phyloP scores from a whole-genome alignment of 140 eudicot genomes.

The Cichorium intybus region DNA sequence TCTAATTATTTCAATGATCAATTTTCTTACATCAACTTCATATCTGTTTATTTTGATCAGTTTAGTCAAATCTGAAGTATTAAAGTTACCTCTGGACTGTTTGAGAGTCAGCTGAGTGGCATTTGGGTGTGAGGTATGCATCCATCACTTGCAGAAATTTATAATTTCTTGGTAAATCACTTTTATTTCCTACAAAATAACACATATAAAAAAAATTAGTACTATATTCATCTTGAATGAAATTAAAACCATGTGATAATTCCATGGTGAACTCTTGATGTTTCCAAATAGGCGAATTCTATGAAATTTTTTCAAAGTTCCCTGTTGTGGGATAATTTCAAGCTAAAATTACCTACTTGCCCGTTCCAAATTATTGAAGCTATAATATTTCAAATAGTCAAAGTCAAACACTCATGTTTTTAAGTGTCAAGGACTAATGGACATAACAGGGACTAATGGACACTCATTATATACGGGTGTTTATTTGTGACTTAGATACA shows the following conservation, averaged over 20 bases:
- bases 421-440: neutral
- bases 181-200: conserved; percentile 37
- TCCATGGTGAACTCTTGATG: neutral
- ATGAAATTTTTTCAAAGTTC: neutral
- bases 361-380: too few species aligned
- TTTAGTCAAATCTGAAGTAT: neutral
- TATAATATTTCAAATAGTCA: conserved; percentile 9
- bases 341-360: too few species aligned
- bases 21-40: too few species aligned
- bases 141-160: conserved; percentile 60
- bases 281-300: neutral
- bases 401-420: neutral
- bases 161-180: conserved; percentile 25
- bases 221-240: neutral
- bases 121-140: conserved; percentile 85
- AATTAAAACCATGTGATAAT: neutral
- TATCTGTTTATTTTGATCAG: too few species aligned
- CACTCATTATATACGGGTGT: too few species aligned
- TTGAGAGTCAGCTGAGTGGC: conserved; percentile 85
- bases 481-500: too few species aligned
- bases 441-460: too few species aligned
- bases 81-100: conserved; percentile 53
- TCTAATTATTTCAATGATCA: too few species aligned
- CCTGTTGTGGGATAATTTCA: neutral
- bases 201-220: conserved; percentile 2